Evolutionary conservation across 495 filamentous ascomycete species (phyloP).

Genomic region (Neurospora terricola): DNA sequence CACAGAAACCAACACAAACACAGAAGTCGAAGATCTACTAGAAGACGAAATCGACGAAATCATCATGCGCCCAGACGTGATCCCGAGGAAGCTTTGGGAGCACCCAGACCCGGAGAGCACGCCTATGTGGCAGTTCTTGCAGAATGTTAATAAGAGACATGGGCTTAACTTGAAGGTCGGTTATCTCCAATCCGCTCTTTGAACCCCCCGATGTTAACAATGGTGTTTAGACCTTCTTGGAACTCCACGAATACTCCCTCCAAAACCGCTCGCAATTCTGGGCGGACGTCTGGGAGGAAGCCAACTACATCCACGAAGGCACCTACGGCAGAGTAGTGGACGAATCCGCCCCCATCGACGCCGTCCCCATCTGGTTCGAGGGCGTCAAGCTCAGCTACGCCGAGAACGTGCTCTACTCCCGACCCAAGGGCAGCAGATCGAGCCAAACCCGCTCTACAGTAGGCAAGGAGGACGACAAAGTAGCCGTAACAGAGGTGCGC

Average conservation of each 20-base stretch:
- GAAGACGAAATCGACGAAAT: not conserved
- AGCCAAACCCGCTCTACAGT: slow-evolving; percentile 26
- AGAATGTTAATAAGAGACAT: slow-evolving; percentile 35
- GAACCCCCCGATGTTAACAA: not conserved
- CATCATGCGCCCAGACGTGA: not conserved
- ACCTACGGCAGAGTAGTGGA: slow-evolving; percentile 52
- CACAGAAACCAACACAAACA: not conserved
- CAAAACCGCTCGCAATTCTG: slow-evolving; percentile 55
- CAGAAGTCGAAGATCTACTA: not conserved
- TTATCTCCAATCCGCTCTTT: too few relatives aligned
- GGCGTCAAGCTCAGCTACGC: slow-evolving; percentile 53
- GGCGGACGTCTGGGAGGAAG: slow-evolving; percentile 48
- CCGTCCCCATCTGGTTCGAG: slow-evolving; percentile 59
- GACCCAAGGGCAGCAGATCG: slow-evolving; percentile 16
- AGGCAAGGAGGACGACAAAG: slow-evolving; percentile 59
- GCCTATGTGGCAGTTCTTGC: slow-evolving; percentile 41
- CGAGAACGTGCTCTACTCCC: slow-evolving; percentile 52
- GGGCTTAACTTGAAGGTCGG: slow-evolving; percentile 34
- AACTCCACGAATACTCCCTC: slow-evolving; percentile 56
- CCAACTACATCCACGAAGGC: slow-evolving; percentile 52
- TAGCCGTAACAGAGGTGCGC: slow-evolving; percentile 61
- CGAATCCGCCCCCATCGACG: slow-evolving; percentile 55
- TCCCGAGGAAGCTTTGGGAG: slow-evolving; percentile 24
- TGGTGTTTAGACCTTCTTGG: slow-evolving; percentile 43
- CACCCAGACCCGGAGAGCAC: slow-evolving; percentile 45